Conservation (phyloP, 345 rosid species). For the Linum lewisii region DNA sequence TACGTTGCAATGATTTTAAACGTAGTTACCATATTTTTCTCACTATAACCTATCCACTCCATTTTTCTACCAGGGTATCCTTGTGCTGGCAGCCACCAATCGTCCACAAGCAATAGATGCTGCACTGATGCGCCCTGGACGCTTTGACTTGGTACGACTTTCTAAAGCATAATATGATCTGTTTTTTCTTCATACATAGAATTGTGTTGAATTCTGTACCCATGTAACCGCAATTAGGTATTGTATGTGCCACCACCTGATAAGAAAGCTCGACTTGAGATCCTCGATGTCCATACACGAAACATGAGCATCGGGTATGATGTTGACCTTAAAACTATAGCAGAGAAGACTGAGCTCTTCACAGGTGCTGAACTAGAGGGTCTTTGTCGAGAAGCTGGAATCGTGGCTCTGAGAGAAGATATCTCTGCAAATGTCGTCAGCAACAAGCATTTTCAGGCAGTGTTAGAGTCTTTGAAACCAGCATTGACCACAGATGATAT, state of each 20-base stretch:
- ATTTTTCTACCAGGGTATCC: constrained; percentile 52
- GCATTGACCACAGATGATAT: constrained; percentile 56
- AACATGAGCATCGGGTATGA: constrained; percentile 62
- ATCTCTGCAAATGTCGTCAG: constrained; percentile 47
- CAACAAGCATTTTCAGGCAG: constrained; percentile 58
- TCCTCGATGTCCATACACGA: constrained; percentile 63
- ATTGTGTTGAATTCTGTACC: constrained; percentile 3
- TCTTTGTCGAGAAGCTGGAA: constrained; percentile 79
- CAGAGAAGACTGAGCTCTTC: constrained; percentile 70
- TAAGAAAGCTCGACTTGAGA: constrained; percentile 64
- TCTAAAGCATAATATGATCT: neutral
- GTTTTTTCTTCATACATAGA: neutral
- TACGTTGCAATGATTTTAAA: neutral
- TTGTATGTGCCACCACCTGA: constrained; percentile 82
- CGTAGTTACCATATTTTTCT: neutral
- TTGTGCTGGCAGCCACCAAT: constrained; percentile 88
- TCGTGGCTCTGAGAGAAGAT: constrained; percentile 74
- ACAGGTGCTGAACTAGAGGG: constrained; percentile 87
- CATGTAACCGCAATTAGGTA: constrained; percentile 34
- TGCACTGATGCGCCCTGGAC: constrained; percentile 94
- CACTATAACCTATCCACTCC: neutral
- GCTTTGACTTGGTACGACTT: constrained; percentile 64
- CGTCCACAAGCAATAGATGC: constrained; percentile 87
- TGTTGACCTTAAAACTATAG: constrained; percentile 56
- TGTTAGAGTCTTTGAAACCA: constrained; percentile 56